phyloP scores from a whole-genome alignment of 2,329 filamentous ascomycete species.

The Aspergillus pseudotamarii region DNA sequence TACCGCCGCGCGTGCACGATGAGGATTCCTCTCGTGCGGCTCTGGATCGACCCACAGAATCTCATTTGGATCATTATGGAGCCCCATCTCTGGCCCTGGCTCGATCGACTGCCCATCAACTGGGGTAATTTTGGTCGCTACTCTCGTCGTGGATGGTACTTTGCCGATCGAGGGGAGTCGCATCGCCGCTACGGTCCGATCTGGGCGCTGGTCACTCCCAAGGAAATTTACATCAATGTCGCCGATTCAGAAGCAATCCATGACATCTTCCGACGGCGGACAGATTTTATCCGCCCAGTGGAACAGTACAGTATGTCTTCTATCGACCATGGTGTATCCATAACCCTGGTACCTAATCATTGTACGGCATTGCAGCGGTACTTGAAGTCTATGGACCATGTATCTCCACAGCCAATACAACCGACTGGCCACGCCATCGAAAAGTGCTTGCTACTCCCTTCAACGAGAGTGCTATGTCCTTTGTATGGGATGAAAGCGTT shows the following conservation, averaged over 20 bases:
- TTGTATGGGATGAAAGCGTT: constrained; percentile 7
- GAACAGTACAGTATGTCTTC: constrained; percentile 4
- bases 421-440: constrained; percentile 8
- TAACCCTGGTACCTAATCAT: not conserved
- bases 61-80: constrained; percentile 1
- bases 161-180: constrained; percentile 5
- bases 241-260: constrained; percentile 4
- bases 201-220: constrained; percentile 8
- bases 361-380: not conserved
- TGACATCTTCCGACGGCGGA: constrained; percentile 1
- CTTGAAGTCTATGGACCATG: constrained; percentile 9
- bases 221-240: constrained; percentile 6
- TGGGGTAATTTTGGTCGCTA: constrained; percentile 10
- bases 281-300: constrained; percentile 6
- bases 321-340: not conserved
- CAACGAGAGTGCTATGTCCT: constrained; percentile 8
- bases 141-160: constrained; percentile 7
- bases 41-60: constrained; percentile 6
- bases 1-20: constrained; percentile 9
- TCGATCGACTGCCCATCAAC: constrained; percentile 6
- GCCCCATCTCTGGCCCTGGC: constrained; percentile 3
- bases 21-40: constrained; percentile 6
- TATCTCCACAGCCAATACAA: constrained; percentile 7
- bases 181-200: constrained; percentile 5
- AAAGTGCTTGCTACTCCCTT: constrained; percentile 7